phyloP scores from a whole-genome alignment of 179 eudicot genomes.

The Actinidia chinensis region DNA sequence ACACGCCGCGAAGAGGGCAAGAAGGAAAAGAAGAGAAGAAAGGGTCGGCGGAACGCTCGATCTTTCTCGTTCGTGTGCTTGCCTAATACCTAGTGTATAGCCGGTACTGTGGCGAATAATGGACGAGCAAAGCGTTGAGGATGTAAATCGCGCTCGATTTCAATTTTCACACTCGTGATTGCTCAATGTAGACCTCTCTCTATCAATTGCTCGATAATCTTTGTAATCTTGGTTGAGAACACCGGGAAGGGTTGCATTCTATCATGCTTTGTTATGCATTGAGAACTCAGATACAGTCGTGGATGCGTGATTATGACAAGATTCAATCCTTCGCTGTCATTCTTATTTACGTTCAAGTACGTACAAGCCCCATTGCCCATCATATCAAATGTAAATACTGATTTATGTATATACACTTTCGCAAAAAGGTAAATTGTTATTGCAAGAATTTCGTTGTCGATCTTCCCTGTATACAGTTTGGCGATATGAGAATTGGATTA shows the following conservation, averaged over 20 bases:
- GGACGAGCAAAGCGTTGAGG: no score
- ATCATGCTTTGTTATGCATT: conserved; percentile 74
- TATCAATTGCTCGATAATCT: no score
- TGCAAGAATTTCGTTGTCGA: background rate
- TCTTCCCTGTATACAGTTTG: background rate
- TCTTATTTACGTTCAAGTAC: conserved; percentile 66
- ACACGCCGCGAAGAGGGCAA: no score
- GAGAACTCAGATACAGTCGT: conserved; percentile 51
- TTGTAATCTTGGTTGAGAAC: no score
- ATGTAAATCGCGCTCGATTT: no score
- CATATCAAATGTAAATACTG: background rate
- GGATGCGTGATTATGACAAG: conserved; percentile 82
- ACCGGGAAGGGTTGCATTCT: background rate
- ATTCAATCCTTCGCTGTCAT: conserved; percentile 64
- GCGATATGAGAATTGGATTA: background rate
- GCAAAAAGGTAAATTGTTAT: background rate
- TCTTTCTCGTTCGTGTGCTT: no score
- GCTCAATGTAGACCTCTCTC: no score
- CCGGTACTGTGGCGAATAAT: no score
- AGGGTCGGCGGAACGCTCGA: no score
- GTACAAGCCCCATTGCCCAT: background rate
- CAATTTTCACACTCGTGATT: no score
- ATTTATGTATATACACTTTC: background rate
- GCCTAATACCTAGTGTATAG: no score
- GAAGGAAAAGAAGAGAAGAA: no score